phyloP scores from a whole-genome alignment of 495 filamentous ascomycete species.

The Hypomontagnella submonticulosa region DNA sequence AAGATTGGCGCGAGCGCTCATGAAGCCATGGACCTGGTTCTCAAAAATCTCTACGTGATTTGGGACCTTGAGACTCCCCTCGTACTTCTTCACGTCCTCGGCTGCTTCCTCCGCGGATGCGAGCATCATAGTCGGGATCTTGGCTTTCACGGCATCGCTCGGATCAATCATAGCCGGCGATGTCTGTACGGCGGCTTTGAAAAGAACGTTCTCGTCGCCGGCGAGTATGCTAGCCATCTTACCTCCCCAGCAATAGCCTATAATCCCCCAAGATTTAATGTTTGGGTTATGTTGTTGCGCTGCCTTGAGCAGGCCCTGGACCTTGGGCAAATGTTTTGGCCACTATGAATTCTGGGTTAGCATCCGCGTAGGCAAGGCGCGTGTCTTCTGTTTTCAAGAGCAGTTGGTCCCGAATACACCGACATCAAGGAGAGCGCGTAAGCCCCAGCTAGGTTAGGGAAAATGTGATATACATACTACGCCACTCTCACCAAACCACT shows the following conservation, averaged over 20 bases:
- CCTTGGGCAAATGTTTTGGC: constrained; percentile 27
- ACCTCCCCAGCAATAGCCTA: constrained; percentile 48
- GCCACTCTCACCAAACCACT: constrained; percentile 15
- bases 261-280: constrained; percentile 38
- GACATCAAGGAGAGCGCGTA: too few relatives aligned
- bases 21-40: constrained; percentile 74
- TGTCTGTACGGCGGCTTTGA: constrained; percentile 34
- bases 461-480: constrained; percentile 1
- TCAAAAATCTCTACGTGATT: constrained; percentile 70
- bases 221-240: constrained; percentile 40
- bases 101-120: constrained; percentile 62
- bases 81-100: constrained; percentile 66
- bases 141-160: constrained; percentile 56
- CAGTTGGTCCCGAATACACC: too few relatives aligned
- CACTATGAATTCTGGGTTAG: constrained; percentile 5
- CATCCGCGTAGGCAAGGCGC: neutral
- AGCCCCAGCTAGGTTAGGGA: neutral
- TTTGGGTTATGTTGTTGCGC: constrained; percentile 31
- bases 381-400: too few relatives aligned
- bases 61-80: constrained; percentile 60
- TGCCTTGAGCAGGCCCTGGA: constrained; percentile 25
- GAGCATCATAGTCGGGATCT: constrained; percentile 61
- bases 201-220: constrained; percentile 20
- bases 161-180: constrained; percentile 46
- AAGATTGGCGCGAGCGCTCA: constrained; percentile 69